A percentile compares a stretch with the other conserved stretches of the same genome.
These are phyloP conservation scores for peach (Prunus persica) DNA, from an alignment of 306 rosid species.

Conservation along the genomic window DNA sequence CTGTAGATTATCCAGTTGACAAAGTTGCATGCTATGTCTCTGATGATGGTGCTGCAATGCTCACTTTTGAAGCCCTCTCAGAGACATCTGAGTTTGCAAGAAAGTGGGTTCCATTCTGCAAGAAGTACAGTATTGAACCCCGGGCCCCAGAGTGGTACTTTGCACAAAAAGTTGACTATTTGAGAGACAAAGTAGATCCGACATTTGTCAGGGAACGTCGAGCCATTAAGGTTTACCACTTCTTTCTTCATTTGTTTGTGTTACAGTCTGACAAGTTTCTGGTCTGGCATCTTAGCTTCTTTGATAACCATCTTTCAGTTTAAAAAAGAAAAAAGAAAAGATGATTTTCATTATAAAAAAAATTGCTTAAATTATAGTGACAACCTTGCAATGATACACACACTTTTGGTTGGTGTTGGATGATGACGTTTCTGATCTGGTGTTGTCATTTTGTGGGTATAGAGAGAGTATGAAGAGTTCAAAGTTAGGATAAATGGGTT, in stretches of 20 bases:
- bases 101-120: conserved; percentile 96
- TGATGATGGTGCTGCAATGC: conserved; percentile 98
- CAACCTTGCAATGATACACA: neutral
- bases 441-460: conserved; percentile 25
- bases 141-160: conserved; percentile 98
- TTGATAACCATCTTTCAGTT: neutral
- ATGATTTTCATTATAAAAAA: neutral
- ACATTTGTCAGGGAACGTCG: conserved; percentile 75
- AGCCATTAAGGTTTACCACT: conserved; percentile 68
- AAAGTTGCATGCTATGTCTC: conserved; percentile 92
- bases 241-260: neutral
- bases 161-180: conserved; percentile 74
- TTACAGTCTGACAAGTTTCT: neutral
- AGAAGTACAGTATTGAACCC: conserved; percentile 75
- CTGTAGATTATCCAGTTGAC: conserved; percentile 87
- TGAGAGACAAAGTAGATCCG: conserved; percentile 77
- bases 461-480: conserved; percentile 95
- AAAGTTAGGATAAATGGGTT: conserved; percentile 77
- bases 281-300: neutral
- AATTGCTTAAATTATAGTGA: neutral
- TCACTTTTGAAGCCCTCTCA: conserved; percentile 89
- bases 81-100: conserved; percentile 94
- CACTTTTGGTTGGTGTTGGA: neutral
- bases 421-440: conserved; percentile 14
- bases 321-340: neutral